Percentiles rank a stretch among this genome's conserved stretches.
Evolutionary conservation across 2,329 filamentous ascomycete genomes (phyloP).

Genomic region (Calonectria honghensis): DNA sequence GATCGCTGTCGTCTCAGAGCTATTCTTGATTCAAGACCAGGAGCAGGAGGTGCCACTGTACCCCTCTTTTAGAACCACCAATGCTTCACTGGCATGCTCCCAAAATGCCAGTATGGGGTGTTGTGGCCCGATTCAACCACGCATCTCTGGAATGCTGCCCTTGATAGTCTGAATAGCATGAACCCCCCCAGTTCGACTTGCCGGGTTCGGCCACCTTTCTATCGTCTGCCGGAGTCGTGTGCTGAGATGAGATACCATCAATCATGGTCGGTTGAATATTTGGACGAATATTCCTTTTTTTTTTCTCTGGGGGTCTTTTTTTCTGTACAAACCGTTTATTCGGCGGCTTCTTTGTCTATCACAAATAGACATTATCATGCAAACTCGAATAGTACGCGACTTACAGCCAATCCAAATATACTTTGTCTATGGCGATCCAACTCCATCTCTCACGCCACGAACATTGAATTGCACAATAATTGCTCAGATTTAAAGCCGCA

Average conservation of each 20-base stretch:
- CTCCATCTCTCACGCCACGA: slow-evolving; percentile 4
- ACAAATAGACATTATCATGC: background rate
- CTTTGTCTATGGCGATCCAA: slow-evolving; percentile 18
- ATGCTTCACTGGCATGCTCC: slow-evolving; percentile 14
- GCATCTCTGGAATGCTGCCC: slow-evolving; percentile 18
- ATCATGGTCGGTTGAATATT: background rate
- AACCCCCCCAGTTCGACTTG: background rate
- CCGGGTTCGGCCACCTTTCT: background rate
- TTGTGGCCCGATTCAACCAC: slow-evolving; percentile 15
- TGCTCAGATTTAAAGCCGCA: slow-evolving; percentile 19
- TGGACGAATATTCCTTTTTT: background rate
- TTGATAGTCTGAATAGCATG: slow-evolving; percentile 1
- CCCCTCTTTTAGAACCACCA: slow-evolving; percentile 5
- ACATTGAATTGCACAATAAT: slow-evolving; percentile 4
- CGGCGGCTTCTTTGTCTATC: background rate
- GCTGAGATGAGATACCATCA: too few relatives aligned
- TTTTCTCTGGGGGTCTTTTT: background rate
- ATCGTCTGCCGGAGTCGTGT: background rate
- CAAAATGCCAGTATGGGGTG: background rate
- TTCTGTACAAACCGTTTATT: background rate
- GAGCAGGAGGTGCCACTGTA: background rate
- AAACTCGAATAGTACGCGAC: slow-evolving; percentile 1
- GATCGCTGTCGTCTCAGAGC: background rate
- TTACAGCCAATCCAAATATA: slow-evolving; percentile 23
- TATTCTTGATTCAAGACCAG: too few relatives aligned